Percentiles rank a stretch among this genome's conserved stretches.
Evolutionary conservation across 2,329 filamentous ascomycete genomes (phyloP).

Genomic region (Lecanicillium sp.): DNA sequence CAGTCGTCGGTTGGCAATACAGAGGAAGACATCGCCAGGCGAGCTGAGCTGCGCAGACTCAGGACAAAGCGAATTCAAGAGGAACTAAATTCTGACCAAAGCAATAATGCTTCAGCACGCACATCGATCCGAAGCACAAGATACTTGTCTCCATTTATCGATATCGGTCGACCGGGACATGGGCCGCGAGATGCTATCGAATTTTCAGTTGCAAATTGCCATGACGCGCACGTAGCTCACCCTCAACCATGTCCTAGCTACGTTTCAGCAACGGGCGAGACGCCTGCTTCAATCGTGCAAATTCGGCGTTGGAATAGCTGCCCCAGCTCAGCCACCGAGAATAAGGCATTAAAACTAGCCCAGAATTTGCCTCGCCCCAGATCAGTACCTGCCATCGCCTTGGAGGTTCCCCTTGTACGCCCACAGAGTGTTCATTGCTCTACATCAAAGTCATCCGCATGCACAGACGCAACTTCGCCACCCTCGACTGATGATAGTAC

Average conservation of each 20-base stretch:
- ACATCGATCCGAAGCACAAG: conserved; percentile 17
- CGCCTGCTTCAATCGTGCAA: conserved; percentile 6
- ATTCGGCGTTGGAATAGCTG: conserved; percentile 7
- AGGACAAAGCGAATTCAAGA: conserved; percentile 51
- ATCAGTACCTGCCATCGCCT: neutral
- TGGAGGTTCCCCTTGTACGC: neutral
- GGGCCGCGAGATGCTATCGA: conserved; percentile 44
- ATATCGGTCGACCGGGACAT: conserved; percentile 21
- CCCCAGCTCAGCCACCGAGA: conserved; percentile 1
- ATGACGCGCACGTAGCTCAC: neutral
- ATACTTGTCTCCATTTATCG: conserved; percentile 18
- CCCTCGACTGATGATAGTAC: neutral
- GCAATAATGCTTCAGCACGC: conserved; percentile 24
- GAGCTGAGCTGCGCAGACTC: conserved; percentile 48
- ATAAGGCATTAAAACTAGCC: neutral
- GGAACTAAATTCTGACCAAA: conserved; percentile 42
- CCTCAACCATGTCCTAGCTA: conserved; percentile 12
- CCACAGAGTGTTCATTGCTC: conserved; percentile 4
- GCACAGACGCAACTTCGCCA: neutral
- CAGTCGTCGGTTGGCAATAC: conserved; percentile 36
- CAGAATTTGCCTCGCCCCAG: neutral
- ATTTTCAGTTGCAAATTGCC: conserved; percentile 24
- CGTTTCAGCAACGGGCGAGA: conserved; percentile 1
- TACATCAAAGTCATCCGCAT: conserved; percentile 2
- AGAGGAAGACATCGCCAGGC: conserved; percentile 44